These are phyloP conservation scores for Rhodamnia argentea DNA, from an alignment of 345 rosid species.

Conservation along the genomic window DNA sequence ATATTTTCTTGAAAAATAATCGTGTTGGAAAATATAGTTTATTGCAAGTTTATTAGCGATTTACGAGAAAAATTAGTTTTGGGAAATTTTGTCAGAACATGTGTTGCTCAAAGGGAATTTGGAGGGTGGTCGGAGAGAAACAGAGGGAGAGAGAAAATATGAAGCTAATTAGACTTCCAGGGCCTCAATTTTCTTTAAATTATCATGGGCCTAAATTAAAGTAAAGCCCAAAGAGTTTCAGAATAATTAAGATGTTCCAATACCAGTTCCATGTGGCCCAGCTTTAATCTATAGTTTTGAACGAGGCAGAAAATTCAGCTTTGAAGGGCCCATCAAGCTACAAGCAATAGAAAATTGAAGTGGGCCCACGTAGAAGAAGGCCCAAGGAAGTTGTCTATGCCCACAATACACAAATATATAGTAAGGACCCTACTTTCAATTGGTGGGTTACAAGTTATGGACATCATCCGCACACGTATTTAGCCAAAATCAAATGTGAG, in stretches of 20 bases:
- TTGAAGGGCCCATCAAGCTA: background rate
- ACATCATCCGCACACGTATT: background rate
- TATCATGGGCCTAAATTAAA: background rate
- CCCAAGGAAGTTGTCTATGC: background rate
- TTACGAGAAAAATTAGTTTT: background rate
- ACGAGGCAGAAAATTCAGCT: background rate
- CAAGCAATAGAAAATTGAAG: background rate
- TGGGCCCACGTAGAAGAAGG: background rate
- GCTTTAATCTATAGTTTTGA: background rate
- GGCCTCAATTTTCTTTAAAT: background rate
- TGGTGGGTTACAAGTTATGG: background rate
- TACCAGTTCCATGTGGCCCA: background rate
- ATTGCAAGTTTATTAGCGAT: no score
- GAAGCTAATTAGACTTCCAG: background rate
- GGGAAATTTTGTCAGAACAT: background rate
- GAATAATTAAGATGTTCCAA: background rate
- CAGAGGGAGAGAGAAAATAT: background rate
- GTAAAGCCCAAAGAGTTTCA: background rate
- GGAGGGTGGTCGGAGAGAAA: no score
- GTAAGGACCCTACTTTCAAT: background rate
- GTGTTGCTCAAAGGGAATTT: no score
- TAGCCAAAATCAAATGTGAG: background rate
- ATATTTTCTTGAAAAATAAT: no score
- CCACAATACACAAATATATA: background rate
- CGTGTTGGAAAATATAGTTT: no score